Evolutionary conservation across 2,329 filamentous ascomycete species (phyloP).

Genomic region (Onygena corvina): DNA sequence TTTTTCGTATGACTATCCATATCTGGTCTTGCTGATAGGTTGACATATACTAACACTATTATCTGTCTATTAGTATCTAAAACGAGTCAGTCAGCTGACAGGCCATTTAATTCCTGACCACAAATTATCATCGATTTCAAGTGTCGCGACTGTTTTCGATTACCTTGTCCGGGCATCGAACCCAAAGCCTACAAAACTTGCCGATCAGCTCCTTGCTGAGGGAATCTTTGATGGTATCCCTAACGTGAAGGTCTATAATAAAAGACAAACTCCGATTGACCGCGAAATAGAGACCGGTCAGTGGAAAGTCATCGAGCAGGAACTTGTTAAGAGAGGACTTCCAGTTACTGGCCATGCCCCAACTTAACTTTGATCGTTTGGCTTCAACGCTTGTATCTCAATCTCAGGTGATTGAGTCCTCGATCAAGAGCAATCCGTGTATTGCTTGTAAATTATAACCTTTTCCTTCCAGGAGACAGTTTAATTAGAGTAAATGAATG

Average conservation of each 20-base stretch:
- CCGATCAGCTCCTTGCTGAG: conserved; percentile 42
- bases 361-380: too few species aligned
- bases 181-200: conserved; percentile 45
- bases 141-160: conserved; percentile 44
- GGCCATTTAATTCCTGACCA: conserved; percentile 63
- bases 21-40: neutral
- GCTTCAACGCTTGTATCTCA: too few species aligned
- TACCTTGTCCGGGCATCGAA: conserved; percentile 32
- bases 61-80: conserved; percentile 52
- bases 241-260: conserved; percentile 58
- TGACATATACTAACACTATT: conserved; percentile 15
- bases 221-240: conserved; percentile 42
- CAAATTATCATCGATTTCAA: conserved; percentile 46
- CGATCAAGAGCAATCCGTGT: neutral
- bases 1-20: conserved; percentile 53
- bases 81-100: conserved; percentile 71
- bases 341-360: conserved; percentile 32
- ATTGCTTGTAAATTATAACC: conserved; percentile 2
- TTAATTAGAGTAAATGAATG: conserved; percentile 6
- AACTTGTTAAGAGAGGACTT: conserved; percentile 51
- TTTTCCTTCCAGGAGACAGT: neutral
- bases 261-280: conserved; percentile 57
- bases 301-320: conserved; percentile 67
- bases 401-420: too few species aligned
- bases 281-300: conserved; percentile 60